Conservation (phyloP, 2,329 filamentous ascomycete genomes). For the Cordyceps javanica region DNA sequence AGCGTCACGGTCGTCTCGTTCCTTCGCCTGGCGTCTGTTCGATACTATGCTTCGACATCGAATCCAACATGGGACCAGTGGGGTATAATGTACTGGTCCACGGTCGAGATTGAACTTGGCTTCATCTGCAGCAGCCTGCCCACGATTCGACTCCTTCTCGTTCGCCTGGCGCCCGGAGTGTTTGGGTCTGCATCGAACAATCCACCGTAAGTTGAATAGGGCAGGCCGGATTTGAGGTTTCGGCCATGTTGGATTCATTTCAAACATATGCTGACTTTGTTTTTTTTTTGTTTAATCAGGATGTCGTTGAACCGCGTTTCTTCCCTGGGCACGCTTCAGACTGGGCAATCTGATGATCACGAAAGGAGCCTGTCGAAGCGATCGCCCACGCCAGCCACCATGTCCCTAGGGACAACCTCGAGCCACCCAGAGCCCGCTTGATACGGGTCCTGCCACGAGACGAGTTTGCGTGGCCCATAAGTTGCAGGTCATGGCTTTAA, state of each 20-base stretch:
- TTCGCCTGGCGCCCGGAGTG: neutral
- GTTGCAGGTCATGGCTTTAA: no score
- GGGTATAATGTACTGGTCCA: constrained; percentile 24
- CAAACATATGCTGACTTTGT: neutral
- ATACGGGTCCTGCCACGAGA: neutral
- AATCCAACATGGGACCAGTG: constrained; percentile 26
- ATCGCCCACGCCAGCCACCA: neutral
- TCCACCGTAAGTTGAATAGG: neutral
- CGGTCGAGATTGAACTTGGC: constrained; percentile 27
- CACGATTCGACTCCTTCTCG: constrained; percentile 22
- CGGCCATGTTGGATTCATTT: no score
- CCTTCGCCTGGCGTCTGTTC: constrained; percentile 24
- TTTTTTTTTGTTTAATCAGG: neutral
- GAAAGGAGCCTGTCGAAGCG: neutral
- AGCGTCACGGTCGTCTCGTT: constrained; percentile 27
- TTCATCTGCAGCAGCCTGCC: constrained; percentile 30
- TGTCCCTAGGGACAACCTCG: neutral
- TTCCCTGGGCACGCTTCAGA: neutral
- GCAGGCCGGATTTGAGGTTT: neutral
- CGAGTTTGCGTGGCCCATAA: no score
- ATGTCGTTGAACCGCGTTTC: neutral
- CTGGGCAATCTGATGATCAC: neutral
- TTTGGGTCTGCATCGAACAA: neutral
- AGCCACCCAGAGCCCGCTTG: neutral
- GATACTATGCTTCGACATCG: constrained; percentile 21